Evolutionary conservation across 208 protist species (phyloP).

Genomic region (Trichomonas vaginalis): DNA sequence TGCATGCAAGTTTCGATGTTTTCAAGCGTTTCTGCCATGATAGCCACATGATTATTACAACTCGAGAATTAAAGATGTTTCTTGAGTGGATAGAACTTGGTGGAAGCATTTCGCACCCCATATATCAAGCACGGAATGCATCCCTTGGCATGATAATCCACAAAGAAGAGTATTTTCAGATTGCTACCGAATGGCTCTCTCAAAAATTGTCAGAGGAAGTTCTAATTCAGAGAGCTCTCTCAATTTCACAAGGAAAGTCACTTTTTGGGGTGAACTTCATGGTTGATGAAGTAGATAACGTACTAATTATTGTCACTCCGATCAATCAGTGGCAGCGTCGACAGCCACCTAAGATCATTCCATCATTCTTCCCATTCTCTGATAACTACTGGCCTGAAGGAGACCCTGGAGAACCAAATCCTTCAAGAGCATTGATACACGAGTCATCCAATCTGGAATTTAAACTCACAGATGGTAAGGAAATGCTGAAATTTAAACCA

Average conservation of each 20-base stretch:
- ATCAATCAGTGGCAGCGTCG: background rate
- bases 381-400: background rate
- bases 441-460: background rate
- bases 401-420: background rate
- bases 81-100: background rate
- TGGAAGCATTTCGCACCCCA: background rate
- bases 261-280: background rate
- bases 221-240: background rate
- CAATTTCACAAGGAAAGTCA: background rate
- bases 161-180: background rate
- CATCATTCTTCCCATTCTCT: background rate
- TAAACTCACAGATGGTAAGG: background rate
- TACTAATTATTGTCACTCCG: background rate
- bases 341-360: background rate
- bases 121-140: background rate
- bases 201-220: background rate
- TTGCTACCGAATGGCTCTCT: background rate
- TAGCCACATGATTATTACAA: background rate
- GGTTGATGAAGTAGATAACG: background rate
- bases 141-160: background rate
- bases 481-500: background rate
- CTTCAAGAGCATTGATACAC: background rate
- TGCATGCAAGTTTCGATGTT: background rate
- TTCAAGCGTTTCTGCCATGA: background rate
- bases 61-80: background rate